Conservation (phyloP, 2,329 filamentous ascomycete species). For the Fusarium torreyae region DNA sequence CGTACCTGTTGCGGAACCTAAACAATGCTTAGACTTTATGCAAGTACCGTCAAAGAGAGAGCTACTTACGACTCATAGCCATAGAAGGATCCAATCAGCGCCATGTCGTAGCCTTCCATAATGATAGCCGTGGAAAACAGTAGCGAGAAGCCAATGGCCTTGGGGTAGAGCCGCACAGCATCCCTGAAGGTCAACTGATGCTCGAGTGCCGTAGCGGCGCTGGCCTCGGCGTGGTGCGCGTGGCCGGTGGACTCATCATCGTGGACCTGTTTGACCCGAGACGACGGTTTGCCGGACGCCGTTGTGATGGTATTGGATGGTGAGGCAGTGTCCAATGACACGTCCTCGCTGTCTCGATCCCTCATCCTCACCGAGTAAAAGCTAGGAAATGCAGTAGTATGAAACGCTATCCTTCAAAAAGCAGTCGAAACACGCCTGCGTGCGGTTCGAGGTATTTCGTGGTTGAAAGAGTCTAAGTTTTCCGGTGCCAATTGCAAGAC, state of each 20-base stretch:
- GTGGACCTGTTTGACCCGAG: slow-evolving; percentile 1
- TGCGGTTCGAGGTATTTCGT: not conserved
- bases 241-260: slow-evolving; percentile 3
- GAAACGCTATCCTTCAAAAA: not conserved
- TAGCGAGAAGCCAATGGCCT: slow-evolving; percentile 61
- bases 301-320: slow-evolving; percentile 20
- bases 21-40: not conserved
- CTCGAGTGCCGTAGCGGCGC: slow-evolving; percentile 59
- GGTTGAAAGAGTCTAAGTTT: not conserved
- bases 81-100: slow-evolving; percentile 59
- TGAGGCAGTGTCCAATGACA: slow-evolving; percentile 17
- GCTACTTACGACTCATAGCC: slow-evolving; percentile 53
- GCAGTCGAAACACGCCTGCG: not conserved
- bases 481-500: not conserved
- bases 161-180: slow-evolving; percentile 58
- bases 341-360: slow-evolving; percentile 18
- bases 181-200: slow-evolving; percentile 56
- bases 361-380: slow-evolving; percentile 9
- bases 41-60: no score
- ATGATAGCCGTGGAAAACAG: slow-evolving; percentile 60
- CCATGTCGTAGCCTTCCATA: slow-evolving; percentile 60
- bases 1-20: slow-evolving; percentile 65
- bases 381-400: slow-evolving; percentile 2
- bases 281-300: not conserved
- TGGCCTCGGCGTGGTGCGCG: slow-evolving; percentile 39